These are phyloP conservation scores for Starmerella ratchasimensis DNA, from an alignment of 805 yeast species.

Conservation along the genomic window DNA sequence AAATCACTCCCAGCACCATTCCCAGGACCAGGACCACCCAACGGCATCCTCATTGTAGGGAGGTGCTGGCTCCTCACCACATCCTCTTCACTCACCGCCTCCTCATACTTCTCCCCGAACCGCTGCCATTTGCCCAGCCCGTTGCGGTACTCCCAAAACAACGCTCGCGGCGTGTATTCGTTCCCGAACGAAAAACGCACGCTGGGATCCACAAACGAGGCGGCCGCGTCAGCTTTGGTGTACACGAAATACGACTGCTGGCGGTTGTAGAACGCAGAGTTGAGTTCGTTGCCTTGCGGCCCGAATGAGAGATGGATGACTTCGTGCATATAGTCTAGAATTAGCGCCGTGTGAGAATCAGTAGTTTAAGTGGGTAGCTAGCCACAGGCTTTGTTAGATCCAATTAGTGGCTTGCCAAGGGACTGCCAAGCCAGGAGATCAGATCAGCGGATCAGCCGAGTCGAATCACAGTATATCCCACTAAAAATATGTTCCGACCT, in stretches of 20 bases:
- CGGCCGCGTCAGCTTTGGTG: conserved; percentile 21
- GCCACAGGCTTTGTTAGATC: no score
- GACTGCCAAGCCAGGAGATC: no score
- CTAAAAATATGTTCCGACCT: no score
- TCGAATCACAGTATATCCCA: no score
- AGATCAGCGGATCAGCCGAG: no score
- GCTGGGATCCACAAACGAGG: conserved; percentile 31
- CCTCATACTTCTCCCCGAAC: conserved; percentile 8
- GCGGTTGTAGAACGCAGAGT: conserved; percentile 66
- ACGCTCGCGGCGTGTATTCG: conserved; percentile 66
- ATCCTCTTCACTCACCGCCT: background rate
- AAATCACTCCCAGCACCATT: no score
- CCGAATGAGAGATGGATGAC: conserved; percentile 60
- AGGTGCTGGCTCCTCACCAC: conserved; percentile 22
- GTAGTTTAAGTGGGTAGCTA: no score
- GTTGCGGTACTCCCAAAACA: conserved; percentile 66
- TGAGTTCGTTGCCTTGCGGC: conserved; percentile 58
- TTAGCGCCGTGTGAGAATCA: no score
- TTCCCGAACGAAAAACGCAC: conserved; percentile 37
- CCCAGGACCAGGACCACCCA: background rate
- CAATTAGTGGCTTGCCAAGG: no score
- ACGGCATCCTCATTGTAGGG: background rate
- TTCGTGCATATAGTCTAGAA: no score
- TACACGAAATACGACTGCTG: conserved; percentile 60
- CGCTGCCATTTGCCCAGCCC: conserved; percentile 45